Evolutionary conservation across 2,329 filamentous ascomycete genomes (phyloP).

Genomic region (Penicillium hordei): DNA sequence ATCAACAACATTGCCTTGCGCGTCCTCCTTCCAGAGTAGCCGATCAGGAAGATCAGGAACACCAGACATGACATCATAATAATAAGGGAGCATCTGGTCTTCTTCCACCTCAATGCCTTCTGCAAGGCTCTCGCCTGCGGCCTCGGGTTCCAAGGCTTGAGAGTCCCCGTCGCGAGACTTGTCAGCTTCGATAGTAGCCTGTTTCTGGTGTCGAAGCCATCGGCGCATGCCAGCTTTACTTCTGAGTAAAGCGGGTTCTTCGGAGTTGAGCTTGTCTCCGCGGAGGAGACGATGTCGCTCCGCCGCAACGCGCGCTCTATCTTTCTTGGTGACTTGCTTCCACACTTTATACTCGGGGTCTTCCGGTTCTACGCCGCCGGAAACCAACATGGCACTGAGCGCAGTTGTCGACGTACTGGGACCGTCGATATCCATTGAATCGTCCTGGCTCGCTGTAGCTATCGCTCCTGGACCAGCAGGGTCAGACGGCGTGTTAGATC

Average conservation of each 20-base stretch:
- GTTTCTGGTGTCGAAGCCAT: conserved; percentile 76
- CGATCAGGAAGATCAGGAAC: conserved; percentile 80
- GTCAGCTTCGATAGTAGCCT: conserved; percentile 58
- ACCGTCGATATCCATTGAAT: conserved; percentile 85
- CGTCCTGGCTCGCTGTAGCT: conserved; percentile 66
- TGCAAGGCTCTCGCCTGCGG: conserved; percentile 72
- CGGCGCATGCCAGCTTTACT: conserved; percentile 86
- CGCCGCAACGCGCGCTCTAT: conserved; percentile 80
- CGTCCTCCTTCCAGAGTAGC: conserved; percentile 85
- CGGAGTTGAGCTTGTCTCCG: conserved; percentile 76
- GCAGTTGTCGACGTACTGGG: conserved; percentile 65
- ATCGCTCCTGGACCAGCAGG: conserved; percentile 65
- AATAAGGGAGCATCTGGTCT: conserved; percentile 84
- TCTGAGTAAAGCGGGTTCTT: conserved; percentile 82
- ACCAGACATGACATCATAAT: conserved; percentile 83
- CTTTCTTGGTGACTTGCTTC: conserved; percentile 98
- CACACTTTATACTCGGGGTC: conserved; percentile 92
- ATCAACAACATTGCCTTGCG: conserved; percentile 84
- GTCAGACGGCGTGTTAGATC: conserved; percentile 73
- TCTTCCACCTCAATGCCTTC: conserved; percentile 93
- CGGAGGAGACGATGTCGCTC: conserved; percentile 85
- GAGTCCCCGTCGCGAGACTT: conserved; percentile 46
- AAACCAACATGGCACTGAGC: conserved; percentile 63
- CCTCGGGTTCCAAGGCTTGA: conserved; percentile 50
- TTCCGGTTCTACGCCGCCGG: conserved; percentile 82